Evolutionary conservation across 257 asterid species (phyloP).

Genomic region (Paulownia fortunei): DNA sequence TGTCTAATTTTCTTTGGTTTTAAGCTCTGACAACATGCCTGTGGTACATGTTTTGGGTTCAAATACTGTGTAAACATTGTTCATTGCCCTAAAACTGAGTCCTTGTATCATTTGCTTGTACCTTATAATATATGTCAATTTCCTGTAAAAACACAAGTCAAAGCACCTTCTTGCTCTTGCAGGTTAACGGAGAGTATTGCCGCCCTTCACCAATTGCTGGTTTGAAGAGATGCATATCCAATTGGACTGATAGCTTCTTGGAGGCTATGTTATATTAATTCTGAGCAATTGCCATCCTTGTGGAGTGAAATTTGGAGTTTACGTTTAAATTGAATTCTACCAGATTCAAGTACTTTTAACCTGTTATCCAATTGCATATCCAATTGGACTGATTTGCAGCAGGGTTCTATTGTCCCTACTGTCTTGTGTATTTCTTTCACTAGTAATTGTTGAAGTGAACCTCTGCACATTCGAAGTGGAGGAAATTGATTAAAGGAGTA

Average conservation of each 20-base stretch:
- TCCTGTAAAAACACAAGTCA: neutral
- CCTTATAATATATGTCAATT: neutral
- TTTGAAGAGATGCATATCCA: neutral
- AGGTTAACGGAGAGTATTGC: conserved; percentile 1
- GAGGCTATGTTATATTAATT: conserved; percentile 3
- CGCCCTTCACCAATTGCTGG: neutral
- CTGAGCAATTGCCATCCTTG: neutral
- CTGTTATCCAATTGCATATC: neutral
- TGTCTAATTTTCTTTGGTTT: neutral
- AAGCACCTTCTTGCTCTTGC: neutral
- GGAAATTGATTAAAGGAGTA: neutral
- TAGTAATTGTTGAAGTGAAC: conserved; percentile 5
- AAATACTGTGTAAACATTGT: neutral
- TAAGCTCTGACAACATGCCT: too few relatives aligned
- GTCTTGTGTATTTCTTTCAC: conserved; percentile 6
- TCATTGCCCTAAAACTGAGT: neutral
- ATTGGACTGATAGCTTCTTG: conserved; percentile 19
- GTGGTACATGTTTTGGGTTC: neutral
- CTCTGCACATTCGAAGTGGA: neutral
- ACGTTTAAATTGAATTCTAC: neutral
- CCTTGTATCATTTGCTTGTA: neutral
- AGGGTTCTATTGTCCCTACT: neutral
- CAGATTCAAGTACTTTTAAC: conserved; percentile 24
- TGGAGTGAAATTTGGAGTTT: conserved; percentile 10
- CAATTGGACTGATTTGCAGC: conserved; percentile 11